Base-by-base conservation (phyloP, 1,139 yeast species). In the Zygotorulaspora mrakii region DNA sequence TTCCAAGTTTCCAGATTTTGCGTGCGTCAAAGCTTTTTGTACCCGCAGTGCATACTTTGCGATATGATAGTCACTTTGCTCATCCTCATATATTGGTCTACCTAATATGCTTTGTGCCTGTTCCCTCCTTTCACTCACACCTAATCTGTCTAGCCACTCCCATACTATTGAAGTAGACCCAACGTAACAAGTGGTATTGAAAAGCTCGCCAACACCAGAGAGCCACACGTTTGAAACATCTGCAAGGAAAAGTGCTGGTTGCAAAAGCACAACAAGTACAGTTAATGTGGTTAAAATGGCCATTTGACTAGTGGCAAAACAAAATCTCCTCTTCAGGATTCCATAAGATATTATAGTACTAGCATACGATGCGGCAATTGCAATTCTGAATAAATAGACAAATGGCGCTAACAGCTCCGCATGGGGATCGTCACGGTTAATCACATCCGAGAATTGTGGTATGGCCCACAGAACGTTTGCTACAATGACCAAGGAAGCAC, bases 71-170 rank as follows among this genome's bases (percentile, higher is more conserved):
- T 48, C 49, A 35, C 49, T 48, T 31, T 55, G 57, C 39, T 60
- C 64, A 45, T 84, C 94, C 47, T 82, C 91, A 57, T 79, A 83
- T 33, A 83, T 75, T 25, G 81, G 77, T 47, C 95, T 68, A 0
- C 96, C 96, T 37, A 87, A 64, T 2, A 87, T 78, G 1, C 95
- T 94, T 43, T 78, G 81, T 38, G 80, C 79, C 52, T 86, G 94
- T 46, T 75, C 75, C n/a, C 70, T 71, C 50, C 75, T 75, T 65
- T 81, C 82, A 20, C 80, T 65, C 10, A 72, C 65, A 44, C 75
- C 74, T 39, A 82, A 73, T 46, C 85, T 71, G 55, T 84, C 87
- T 46, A 86, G 76, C 94, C 95, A 86, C 61, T 82, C 94, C 94
- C 95, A 86, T 0, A 86, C 87, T 12, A 83, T 71, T 4, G 84